These are phyloP conservation scores for Podospora pseudocomata DNA, from an alignment of 495 filamentous ascomycete genomes.

Conservation along the genomic window DNA sequence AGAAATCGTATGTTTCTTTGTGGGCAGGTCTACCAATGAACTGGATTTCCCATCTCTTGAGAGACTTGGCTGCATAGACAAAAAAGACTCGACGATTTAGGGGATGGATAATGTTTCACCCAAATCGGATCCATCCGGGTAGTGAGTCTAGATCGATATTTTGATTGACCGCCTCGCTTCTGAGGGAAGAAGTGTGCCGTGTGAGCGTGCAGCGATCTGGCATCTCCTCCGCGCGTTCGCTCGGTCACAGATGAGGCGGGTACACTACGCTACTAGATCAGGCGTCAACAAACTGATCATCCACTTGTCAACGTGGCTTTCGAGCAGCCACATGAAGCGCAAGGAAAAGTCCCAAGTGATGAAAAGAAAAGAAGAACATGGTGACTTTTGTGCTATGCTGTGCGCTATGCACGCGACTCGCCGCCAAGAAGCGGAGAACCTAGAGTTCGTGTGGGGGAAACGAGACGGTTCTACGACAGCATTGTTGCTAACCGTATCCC, in stretches of 20 bases:
- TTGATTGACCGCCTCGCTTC: slow-evolving; percentile 1
- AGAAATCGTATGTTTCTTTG: background rate
- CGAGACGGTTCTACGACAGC: background rate
- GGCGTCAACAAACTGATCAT: background rate
- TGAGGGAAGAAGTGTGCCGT: background rate
- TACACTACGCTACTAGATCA: background rate
- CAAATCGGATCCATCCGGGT: background rate
- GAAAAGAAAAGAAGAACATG: background rate
- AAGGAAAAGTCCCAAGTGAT: too few relatives aligned
- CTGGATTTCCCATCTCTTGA: background rate
- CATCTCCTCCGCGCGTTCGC: background rate
- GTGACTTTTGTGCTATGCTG: background rate
- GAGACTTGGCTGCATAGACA: background rate
- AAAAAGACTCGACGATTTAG: background rate
- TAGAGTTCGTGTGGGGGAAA: background rate
- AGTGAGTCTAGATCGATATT: background rate
- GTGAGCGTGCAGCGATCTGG: background rate
- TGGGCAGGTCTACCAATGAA: background rate
- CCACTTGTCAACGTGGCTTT: background rate
- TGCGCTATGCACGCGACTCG: slow-evolving; percentile 2
- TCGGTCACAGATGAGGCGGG: background rate
- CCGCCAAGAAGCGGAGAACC: slow-evolving; percentile 2
- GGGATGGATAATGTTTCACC: background rate
- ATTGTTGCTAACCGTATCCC: background rate
- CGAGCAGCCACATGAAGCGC: too few relatives aligned